Conservation (phyloP, 2,329 filamentous ascomycete genomes). For the Curvularia verruculosa region DNA sequence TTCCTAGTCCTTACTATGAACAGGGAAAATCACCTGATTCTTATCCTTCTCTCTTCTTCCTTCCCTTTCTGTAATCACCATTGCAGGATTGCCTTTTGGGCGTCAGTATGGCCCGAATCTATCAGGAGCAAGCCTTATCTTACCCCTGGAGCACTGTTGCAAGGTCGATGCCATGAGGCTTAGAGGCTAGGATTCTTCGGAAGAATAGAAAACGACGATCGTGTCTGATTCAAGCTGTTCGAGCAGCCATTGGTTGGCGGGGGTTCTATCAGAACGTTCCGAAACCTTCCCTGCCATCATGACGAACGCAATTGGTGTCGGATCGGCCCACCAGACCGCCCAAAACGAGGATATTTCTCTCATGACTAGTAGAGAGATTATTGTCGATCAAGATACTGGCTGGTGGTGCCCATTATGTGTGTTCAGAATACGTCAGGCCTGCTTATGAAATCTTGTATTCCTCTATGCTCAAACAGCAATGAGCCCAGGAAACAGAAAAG, state of each 20-base stretch:
- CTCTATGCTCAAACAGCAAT: neutral
- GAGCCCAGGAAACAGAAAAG: neutral
- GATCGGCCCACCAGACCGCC: slow-evolving; percentile 8
- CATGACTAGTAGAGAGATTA: neutral
- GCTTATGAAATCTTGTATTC: neutral
- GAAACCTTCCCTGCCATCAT: slow-evolving; percentile 10
- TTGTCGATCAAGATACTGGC: no score
- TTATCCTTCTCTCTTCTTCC: neutral
- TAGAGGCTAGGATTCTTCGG: neutral
- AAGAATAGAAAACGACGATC: neutral
- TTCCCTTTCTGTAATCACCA: neutral
- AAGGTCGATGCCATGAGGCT: neutral
- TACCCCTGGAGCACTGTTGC: neutral
- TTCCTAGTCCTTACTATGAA: neutral
- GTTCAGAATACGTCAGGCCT: neutral
- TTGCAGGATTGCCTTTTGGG: neutral
- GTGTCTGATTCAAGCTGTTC: neutral
- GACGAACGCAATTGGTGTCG: neutral
- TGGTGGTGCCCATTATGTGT: neutral
- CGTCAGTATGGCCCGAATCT: neutral
- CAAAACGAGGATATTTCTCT: neutral
- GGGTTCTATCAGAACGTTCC: slow-evolving; percentile 5
- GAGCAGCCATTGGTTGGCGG: slow-evolving; percentile 4
- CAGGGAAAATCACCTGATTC: neutral
- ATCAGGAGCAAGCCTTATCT: neutral